A percentile compares a stretch with the other conserved stretches of the same genome.
Conservation (phyloP, 2,329 filamentous ascomycete species). For the Apiospora pterosperma region DNA sequence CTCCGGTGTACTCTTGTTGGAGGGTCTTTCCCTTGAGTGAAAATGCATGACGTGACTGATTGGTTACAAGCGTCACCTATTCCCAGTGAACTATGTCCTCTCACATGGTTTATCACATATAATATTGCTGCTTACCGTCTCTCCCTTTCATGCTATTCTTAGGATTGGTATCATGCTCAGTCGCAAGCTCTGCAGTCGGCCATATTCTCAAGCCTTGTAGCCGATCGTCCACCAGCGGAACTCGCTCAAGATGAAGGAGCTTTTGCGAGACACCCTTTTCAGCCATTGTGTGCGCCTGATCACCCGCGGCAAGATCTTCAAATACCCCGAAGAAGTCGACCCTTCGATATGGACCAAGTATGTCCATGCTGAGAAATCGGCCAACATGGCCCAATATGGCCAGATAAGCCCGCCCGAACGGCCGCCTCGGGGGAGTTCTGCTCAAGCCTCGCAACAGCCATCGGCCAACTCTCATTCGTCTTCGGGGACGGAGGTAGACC, state of each 20-base stretch:
- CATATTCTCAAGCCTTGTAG: background rate
- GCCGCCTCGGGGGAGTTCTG: background rate
- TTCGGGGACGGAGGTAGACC: constrained; percentile 10
- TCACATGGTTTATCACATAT: background rate
- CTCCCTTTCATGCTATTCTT: too few relatives aligned
- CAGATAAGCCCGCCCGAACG: constrained; percentile 15
- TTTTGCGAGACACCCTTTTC: constrained; percentile 40
- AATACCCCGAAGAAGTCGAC: constrained; percentile 45
- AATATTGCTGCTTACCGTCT: background rate
- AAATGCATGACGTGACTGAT: background rate
- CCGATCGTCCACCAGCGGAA: background rate
- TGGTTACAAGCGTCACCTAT: background rate
- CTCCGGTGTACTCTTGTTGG: background rate
- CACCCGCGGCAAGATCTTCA: constrained; percentile 31
- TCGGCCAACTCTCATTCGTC: background rate
- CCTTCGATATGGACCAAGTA: constrained; percentile 44
- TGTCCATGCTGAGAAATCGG: constrained; percentile 46
- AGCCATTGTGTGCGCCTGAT: constrained; percentile 38
- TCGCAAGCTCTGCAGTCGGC: background rate
- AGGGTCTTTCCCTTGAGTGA: background rate
- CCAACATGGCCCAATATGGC: constrained; percentile 42
- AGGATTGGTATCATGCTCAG: too few relatives aligned
- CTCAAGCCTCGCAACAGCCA: background rate
- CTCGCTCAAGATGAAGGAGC: constrained; percentile 9
- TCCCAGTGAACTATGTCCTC: background rate